Evolutionary conservation across 108 stramenopile genomes (phyloP).

Genomic region (Hondaea fermentalgiana): DNA sequence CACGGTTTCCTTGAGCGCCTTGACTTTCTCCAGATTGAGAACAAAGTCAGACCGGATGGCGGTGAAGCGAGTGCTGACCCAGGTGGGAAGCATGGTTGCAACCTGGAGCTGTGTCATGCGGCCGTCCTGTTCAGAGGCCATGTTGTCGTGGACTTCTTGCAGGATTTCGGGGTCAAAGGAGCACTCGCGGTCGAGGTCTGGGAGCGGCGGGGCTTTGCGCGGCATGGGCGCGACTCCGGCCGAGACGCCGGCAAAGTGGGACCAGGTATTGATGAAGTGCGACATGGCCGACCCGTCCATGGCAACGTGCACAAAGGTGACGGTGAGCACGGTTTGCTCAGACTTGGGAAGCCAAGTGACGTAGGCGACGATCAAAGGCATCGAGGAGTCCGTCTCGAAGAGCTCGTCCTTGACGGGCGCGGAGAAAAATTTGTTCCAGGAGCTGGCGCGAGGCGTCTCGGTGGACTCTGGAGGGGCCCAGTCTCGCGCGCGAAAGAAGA

Average conservation of each 20-base stretch:
- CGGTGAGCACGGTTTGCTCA: neutral
- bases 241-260: neutral
- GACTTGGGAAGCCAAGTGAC: neutral
- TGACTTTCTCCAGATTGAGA: neutral
- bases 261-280: neutral
- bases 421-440: neutral
- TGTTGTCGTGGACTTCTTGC: neutral
- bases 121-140: neutral
- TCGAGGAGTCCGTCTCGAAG: neutral
- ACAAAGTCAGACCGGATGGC: neutral
- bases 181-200: neutral
- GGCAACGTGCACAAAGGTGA: neutral
- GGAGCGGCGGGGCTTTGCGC: neutral
- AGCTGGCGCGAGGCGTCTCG: neutral
- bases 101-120: neutral
- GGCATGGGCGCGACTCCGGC: neutral
- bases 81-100: neutral
- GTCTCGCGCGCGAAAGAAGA: neutral
- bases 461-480: neutral
- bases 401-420: neutral
- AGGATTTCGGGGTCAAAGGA: neutral
- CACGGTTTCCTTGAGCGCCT: neutral
- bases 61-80: neutral
- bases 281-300: neutral
- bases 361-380: neutral